Evolutionary conservation across 2,329 filamentous ascomycete species (phyloP), one percentile per base, ranked within the genome.

Genomic region (Penicillium corylophilum): DNA sequence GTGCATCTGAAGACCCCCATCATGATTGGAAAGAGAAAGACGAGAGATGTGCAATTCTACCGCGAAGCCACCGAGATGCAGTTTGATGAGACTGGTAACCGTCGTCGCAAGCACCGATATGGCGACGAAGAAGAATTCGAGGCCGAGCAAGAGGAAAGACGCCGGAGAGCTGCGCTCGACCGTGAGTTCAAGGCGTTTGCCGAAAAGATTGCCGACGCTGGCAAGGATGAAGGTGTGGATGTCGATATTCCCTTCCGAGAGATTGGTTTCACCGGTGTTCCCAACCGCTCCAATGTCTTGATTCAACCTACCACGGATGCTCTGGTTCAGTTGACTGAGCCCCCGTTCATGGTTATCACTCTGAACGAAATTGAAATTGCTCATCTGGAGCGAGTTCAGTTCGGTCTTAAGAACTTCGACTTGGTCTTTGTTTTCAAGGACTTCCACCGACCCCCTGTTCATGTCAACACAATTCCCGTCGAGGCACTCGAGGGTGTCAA

Each of bases 51-150:
- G 1, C 95, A 99, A 64, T 99, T 99, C 75, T 96, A 96, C 68
- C 85, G 94, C 48, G 94, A 99, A 76, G 94, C 94, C 3, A 97
- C 94, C 0, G 94, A 99, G 62, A 97, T 99, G 71, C 91, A 96
- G 67, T 97, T 99, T 63, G 94, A 99, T 66, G 94, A 99, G 76
- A 99, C 94, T 43, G 95, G 94, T 61, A 99, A 97, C 74, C 84
- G 95, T 58, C 96, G 96, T 77, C 89, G 94, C 61, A 96, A 96
- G 76, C 95, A 97, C 74, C 87, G 94, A 44, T 97, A 95, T 68
- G 94, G 94, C 39, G 94, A 99, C 59, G 95, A 99, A 71, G 94
- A 99, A 68, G 94, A 99, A 71, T 99, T 99, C 57, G 94, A 99
- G 72, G 91, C 93, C 38, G 94, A 99, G 71, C 94, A 99, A 72